A percentile compares a stretch with the other conserved stretches of the same genome.
phyloP scores from a whole-genome alignment of 257 asterid species.

The Primulina eburnea region DNA sequence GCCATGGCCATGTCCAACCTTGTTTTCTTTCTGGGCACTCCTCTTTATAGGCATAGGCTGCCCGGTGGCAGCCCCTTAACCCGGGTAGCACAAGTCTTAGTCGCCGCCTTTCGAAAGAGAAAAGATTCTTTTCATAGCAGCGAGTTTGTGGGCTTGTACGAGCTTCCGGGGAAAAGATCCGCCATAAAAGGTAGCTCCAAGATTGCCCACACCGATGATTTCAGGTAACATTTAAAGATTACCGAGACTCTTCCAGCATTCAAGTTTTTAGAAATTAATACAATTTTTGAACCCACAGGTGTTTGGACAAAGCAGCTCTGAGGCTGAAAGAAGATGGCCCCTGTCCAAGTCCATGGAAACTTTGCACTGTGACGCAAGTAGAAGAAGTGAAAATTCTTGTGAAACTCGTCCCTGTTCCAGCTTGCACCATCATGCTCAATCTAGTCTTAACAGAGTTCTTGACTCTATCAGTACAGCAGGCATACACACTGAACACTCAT shows the following conservation, averaged over 20 bases:
- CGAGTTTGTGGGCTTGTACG: conserved; percentile 77
- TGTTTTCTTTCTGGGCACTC: conserved; percentile 88
- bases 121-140: conserved; percentile 62
- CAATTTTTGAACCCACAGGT: conserved; percentile 37
- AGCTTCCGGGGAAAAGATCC: conserved; percentile 79
- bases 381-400: conserved; percentile 91
- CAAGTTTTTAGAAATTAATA: neutral
- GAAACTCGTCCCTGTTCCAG: conserved; percentile 71
- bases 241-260: neutral
- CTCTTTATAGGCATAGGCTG: conserved; percentile 77
- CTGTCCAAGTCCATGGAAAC: conserved; percentile 77
- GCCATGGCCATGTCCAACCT: conserved; percentile 93
- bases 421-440: conserved; percentile 82
- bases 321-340: conserved; percentile 76
- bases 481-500: conserved; percentile 84
- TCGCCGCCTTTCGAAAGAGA: conserved; percentile 85
- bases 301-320: conserved; percentile 94
- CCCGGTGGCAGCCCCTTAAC: conserved; percentile 98
- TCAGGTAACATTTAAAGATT: conserved; percentile 45
- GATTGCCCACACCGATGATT: conserved; percentile 81
- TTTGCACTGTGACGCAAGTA: conserved; percentile 96
- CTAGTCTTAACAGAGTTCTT: conserved; percentile 75
- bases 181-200: conserved; percentile 89
- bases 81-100: conserved; percentile 82
- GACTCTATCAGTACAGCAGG: conserved; percentile 94